Conservation (phyloP, 148 eudicot genomes). For the Fallopia convolvulus region DNA sequence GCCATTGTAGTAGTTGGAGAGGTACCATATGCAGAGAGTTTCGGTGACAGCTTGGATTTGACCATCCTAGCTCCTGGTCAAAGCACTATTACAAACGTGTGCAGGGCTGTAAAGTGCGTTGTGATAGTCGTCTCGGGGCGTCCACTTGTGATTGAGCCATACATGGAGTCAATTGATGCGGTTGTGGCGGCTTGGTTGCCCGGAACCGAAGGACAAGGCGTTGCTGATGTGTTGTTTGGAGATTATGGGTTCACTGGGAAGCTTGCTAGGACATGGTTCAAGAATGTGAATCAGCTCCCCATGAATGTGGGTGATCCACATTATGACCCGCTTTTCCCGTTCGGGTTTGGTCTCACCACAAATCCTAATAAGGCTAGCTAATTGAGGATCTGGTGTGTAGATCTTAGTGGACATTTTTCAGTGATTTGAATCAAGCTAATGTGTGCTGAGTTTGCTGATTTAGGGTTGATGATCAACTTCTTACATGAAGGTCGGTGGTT, state of each 20-base stretch:
- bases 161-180: conserved; percentile 29
- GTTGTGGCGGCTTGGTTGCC: conserved; percentile 64
- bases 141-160: conserved; percentile 42
- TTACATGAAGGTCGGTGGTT: background rate
- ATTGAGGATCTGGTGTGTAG: background rate
- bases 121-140: conserved; percentile 43
- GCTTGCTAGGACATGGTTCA: conserved; percentile 51
- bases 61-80: conserved; percentile 43
- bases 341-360: conserved; percentile 50
- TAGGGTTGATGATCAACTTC: background rate
- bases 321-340: conserved; percentile 50
- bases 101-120: conserved; percentile 34
- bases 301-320: conserved; percentile 51
- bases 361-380: background rate
- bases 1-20: conserved; percentile 58
- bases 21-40: conserved; percentile 41
- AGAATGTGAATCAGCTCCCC: conserved; percentile 49
- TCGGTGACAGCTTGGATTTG: conserved; percentile 41
- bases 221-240: conserved; percentile 46
- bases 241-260: conserved; percentile 51
- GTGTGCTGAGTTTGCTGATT: background rate
- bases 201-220: conserved; percentile 57
- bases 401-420: background rate
- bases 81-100: conserved; percentile 33
- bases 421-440: background rate